A percentile compares a stretch with the other conserved stretches of the same genome.
phyloP scores from a whole-genome alignment of 306 rosid species.

The Carpinus viminea region DNA sequence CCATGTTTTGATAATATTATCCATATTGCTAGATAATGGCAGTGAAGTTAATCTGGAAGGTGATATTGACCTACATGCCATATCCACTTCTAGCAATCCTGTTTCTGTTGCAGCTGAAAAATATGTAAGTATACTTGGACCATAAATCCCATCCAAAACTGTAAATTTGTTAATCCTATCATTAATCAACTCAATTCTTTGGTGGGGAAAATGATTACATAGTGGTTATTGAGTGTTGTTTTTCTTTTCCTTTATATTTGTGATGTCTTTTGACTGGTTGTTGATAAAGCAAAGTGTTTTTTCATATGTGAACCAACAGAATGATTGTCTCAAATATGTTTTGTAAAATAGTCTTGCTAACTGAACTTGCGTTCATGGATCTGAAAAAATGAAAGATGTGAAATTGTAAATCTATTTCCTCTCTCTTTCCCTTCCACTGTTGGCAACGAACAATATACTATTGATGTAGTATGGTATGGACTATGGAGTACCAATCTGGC shows the following conservation, averaged over 20 bases:
- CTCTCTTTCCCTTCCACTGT: neutral
- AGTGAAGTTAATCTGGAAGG: slow-evolving; percentile 33
- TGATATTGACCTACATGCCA: slow-evolving; percentile 27
- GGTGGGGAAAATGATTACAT: neutral
- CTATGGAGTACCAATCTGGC: neutral
- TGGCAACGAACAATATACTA: neutral
- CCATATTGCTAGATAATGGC: slow-evolving; percentile 37
- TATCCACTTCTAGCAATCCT: slow-evolving; percentile 34
- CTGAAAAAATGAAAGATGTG: neutral
- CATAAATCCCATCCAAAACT: neutral
- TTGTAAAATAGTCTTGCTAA: neutral
- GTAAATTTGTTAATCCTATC: neutral
- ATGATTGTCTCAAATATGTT: neutral
- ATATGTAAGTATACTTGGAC: slow-evolving; percentile 35
- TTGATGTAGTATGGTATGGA: neutral
- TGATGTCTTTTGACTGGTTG: neutral
- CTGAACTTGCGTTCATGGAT: neutral
- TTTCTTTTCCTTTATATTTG: neutral
- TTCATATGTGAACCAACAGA: neutral
- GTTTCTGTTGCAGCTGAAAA: slow-evolving; percentile 38
- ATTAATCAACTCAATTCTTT: neutral
- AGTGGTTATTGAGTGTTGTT: neutral
- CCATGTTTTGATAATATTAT: neutral
- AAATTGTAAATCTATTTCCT: neutral
- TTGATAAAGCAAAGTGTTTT: neutral